phyloP scores from a whole-genome alignment of 371 early-diverging fungal genomes.

The Rhizopus microsporus region DNA sequence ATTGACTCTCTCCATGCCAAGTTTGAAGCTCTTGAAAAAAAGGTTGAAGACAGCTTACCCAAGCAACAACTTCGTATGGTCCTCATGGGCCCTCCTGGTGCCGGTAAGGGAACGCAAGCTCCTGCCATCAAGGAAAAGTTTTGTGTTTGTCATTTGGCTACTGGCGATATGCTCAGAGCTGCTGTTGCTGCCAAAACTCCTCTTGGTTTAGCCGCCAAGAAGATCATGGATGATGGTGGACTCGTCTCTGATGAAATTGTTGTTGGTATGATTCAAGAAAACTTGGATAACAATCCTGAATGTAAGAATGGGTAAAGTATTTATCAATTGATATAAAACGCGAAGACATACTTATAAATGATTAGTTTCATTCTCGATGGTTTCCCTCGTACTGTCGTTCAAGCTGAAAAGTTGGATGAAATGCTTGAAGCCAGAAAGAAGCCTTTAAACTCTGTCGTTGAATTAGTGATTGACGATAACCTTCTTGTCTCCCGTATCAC shows the following conservation, averaged over 20 bases:
- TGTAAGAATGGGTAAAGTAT: slow-evolving; percentile 85
- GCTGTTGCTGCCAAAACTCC: slow-evolving; percentile 92
- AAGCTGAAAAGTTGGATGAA: slow-evolving; percentile 97
- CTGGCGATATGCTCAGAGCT: slow-evolving; percentile 99
- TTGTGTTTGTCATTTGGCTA: slow-evolving; percentile 97
- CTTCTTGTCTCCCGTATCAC: slow-evolving; percentile 95
- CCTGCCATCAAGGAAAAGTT: slow-evolving; percentile 92
- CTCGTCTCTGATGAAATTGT: slow-evolving; percentile 99
- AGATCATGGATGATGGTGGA: slow-evolving; percentile 97
- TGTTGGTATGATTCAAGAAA: slow-evolving; percentile 94
- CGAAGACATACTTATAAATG: neutral
- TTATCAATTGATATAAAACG: neutral
- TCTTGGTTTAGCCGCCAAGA: slow-evolving; percentile 94
- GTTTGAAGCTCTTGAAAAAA: slow-evolving; percentile 53
- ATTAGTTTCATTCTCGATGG: slow-evolving; percentile 98
- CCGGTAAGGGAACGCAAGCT: slow-evolving; percentile 99
- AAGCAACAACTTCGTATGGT: slow-evolving; percentile 77
- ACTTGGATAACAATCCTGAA: slow-evolving; percentile 87
- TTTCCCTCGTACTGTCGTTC: slow-evolving; percentile 98
- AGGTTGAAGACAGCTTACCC: slow-evolving; percentile 44
- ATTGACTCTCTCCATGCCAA: slow-evolving; percentile 50
- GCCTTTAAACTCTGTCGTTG: slow-evolving; percentile 89
- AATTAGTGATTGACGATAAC: slow-evolving; percentile 91
- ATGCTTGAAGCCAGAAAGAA: slow-evolving; percentile 86
- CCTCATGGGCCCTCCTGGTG: slow-evolving; percentile 98